Conservation (phyloP, 768 basidiomycete genomes). For the Asterophora parasitica region DNA sequence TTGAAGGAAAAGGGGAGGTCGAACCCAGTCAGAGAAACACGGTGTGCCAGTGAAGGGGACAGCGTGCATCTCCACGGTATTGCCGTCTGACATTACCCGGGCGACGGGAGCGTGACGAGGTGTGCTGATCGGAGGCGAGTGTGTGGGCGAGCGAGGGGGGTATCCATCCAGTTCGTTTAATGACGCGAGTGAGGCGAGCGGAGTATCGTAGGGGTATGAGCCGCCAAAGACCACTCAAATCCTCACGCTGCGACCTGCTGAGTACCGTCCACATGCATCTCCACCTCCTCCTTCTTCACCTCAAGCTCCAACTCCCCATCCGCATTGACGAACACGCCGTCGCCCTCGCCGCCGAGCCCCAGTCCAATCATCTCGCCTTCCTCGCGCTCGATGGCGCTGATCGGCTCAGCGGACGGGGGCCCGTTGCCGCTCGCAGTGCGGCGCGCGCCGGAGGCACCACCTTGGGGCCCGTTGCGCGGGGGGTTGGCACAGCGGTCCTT, state of each 20-base stretch:
- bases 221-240: neutral
- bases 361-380: constrained; percentile 28
- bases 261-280: constrained; percentile 42
- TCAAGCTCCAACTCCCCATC: constrained; percentile 16
- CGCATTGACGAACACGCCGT: constrained; percentile 25
- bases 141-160: constrained; percentile 6
- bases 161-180: constrained; percentile 12
- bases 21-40: constrained; percentile 18
- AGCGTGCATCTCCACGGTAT: neutral
- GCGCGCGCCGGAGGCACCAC: constrained; percentile 52
- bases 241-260: constrained; percentile 16
- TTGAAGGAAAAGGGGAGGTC: constrained; percentile 46
- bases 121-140: neutral
- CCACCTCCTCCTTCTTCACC: constrained; percentile 10
- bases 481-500: constrained; percentile 96
- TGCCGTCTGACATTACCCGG: too few species aligned
- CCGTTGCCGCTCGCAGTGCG: constrained; percentile 34
- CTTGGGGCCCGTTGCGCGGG: constrained; percentile 78
- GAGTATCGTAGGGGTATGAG: constrained; percentile 27
- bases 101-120: constrained; percentile 3
- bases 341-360: constrained; percentile 10
- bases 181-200: constrained; percentile 15
- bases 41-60: too few species aligned
- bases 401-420: constrained; percentile 27
- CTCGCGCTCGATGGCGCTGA: constrained; percentile 31